Percentiles rank a stretch among this genome's conserved stretches.
Evolutionary conservation across 164 flowering plant species (phyloP).

Genomic region (Berberis vulgaris): DNA sequence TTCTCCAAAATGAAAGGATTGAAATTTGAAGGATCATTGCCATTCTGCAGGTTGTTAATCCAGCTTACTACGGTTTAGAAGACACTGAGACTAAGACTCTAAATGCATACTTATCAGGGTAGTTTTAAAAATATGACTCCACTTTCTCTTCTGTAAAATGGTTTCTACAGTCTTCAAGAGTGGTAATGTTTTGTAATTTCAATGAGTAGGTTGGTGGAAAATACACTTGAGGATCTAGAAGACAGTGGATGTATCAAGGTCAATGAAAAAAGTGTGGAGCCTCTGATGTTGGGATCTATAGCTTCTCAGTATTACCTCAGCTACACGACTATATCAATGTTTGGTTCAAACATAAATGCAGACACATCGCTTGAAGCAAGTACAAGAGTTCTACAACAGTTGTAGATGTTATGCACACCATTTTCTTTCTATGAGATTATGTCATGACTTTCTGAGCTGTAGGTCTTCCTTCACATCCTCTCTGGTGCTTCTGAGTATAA

Average conservation of each 20-base stretch:
- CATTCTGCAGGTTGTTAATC: slow-evolving; percentile 67
- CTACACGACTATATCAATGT: slow-evolving; percentile 90
- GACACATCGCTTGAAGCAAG: slow-evolving; percentile 92
- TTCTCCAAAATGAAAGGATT: too few species aligned
- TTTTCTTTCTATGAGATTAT: neutral
- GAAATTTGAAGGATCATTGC: neutral
- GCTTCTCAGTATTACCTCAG: slow-evolving; percentile 97
- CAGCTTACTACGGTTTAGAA: slow-evolving; percentile 89
- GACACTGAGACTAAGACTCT: slow-evolving; percentile 51
- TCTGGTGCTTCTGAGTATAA: slow-evolving; percentile 92
- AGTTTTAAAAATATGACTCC: slow-evolving; percentile 7
- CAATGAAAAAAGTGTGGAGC: slow-evolving; percentile 69
- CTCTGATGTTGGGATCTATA: slow-evolving; percentile 79
- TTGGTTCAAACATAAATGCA: slow-evolving; percentile 83
- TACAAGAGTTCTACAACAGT: neutral
- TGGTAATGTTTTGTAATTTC: neutral
- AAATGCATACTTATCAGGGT: slow-evolving; percentile 86
- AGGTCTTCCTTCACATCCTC: slow-evolving; percentile 83
- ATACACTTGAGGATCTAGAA: slow-evolving; percentile 90
- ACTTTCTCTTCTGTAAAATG: neutral
- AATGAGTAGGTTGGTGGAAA: slow-evolving; percentile 64
- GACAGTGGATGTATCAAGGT: slow-evolving; percentile 91
- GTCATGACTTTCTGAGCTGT: neutral
- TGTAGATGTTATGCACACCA: neutral
- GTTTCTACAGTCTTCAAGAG: slow-evolving; percentile 1